Evolutionary conservation across 768 basidiomycete species (phyloP), one percentile per base, ranked within the genome.

Genomic region (Auriculariales sp.): DNA sequence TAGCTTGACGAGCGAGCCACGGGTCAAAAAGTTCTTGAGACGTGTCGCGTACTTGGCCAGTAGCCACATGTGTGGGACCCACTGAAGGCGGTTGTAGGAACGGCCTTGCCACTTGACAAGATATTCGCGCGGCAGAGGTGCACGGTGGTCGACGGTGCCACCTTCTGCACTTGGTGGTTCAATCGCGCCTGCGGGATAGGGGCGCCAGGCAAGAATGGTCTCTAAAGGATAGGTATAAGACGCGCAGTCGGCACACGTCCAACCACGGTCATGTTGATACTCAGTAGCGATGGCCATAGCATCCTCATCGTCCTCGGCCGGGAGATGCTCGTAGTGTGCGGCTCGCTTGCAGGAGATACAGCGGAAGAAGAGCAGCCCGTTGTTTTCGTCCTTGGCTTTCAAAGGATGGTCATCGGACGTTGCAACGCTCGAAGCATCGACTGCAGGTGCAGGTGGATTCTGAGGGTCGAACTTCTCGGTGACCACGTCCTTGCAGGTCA

Each of bases 1-100:
- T 6, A 88, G 68, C 31, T 79, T 70, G 12, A 91, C 74, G 58
- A 75, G 79, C 1, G 83, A 66, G 3, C 91, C 89, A 12, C 71
- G 68, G 7, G 62, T 55, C 32, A 93, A 67, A 65, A 94, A 97
- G 60, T 86, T 75, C 55, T 81, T 83, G 52, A 95, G 66, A 59
- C 81, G 87, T 10, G 63, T 59, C n/a, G 65, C 60, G 47, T 77
- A 69, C n/a, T 75, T 79, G 9, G 82, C 75, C 28, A 79, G 68
- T 2, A 95, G 69, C 90, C 90, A 97, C 70, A 83, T 79, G 57
- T 97, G 92, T 28, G 90, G 84, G 2, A 95, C 90, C 92, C 92
- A 97, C 61, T 83, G 74, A 10, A 76, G 67, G 35, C 83, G 76
- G 48, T 84, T 70, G 62, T 86, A 97, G 55, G 90, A 87, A 39